Percentiles rank a stretch among this genome's conserved stretches.
These are phyloP conservation scores for Penicillium sp. DNA, from an alignment of 2,329 filamentous ascomycete genomes.

Conservation along the genomic window DNA sequence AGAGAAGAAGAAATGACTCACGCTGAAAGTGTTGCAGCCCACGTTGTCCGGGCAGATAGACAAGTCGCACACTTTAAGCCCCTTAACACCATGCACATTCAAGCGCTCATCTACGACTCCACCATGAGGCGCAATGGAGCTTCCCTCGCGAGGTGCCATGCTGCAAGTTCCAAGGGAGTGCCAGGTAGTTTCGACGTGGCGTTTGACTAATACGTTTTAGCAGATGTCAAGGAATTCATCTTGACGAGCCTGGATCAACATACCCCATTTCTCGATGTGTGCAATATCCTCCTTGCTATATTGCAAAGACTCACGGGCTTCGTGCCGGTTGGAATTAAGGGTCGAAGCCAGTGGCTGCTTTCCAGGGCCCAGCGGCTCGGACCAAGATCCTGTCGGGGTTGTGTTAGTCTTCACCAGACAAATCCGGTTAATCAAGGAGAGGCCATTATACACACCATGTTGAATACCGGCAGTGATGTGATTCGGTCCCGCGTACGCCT, in stretches of 20 bases:
- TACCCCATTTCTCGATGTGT: constrained; percentile 65
- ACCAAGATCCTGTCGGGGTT: constrained; percentile 57
- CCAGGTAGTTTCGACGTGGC: constrained; percentile 77
- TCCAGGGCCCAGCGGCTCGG: constrained; percentile 59
- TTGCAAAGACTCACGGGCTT: constrained; percentile 63
- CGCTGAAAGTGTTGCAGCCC: constrained; percentile 64
- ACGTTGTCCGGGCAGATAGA: constrained; percentile 79
- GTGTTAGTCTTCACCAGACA: neutral
- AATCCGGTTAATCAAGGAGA: too few relatives aligned
- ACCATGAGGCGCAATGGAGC: constrained; percentile 73
- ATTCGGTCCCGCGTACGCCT: constrained; percentile 71
- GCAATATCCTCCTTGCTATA: constrained; percentile 60
- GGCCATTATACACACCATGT: constrained; percentile 55
- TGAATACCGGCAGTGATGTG: constrained; percentile 72
- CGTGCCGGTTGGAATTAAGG: constrained; percentile 66
- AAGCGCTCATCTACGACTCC: constrained; percentile 75
- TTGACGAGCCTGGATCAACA: constrained; percentile 10
- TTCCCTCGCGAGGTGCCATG: constrained; percentile 75
- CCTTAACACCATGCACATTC: constrained; percentile 75
- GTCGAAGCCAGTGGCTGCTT: constrained; percentile 51
- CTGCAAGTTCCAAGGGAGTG: constrained; percentile 69
- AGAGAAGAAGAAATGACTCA: constrained; percentile 20
- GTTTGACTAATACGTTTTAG: constrained; percentile 51
- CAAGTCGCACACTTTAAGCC: constrained; percentile 75
- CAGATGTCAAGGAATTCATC: neutral